A percentile compares a stretch with the other conserved stretches of the same genome.
phyloP scores from a whole-genome alignment of 2,329 filamentous ascomycete genomes.

The Sporothrix globosa region DNA sequence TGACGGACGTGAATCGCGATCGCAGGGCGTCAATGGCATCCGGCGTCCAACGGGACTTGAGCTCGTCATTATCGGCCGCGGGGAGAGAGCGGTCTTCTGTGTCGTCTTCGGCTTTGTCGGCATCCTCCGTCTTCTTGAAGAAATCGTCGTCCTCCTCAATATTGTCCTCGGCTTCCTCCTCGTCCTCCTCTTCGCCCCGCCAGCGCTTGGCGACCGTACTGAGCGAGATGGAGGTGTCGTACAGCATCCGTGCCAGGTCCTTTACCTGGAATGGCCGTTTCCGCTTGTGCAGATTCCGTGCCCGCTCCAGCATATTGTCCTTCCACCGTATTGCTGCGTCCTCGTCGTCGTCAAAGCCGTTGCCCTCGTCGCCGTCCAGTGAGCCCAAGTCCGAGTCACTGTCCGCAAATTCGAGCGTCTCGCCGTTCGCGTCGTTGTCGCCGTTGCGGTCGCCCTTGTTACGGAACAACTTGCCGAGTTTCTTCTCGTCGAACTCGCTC shows the following conservation, averaged over 20 bases:
- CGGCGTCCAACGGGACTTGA: conserved; percentile 84
- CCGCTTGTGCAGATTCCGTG: conserved; percentile 69
- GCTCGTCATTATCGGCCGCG: conserved; percentile 73
- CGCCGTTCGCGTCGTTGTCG: conserved; percentile 69
- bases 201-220: conserved; percentile 77
- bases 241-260: conserved; percentile 86
- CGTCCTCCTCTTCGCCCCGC: conserved; percentile 66
- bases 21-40: conserved; percentile 76
- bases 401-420: conserved; percentile 87
- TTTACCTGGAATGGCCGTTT: conserved; percentile 74
- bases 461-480: conserved; percentile 64
- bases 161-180: conserved; percentile 54
- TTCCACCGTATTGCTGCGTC: conserved; percentile 81
- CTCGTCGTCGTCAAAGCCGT: conserved; percentile 57
- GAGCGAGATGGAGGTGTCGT: conserved; percentile 77
- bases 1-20: conserved; percentile 70
- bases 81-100: conserved; percentile 82
- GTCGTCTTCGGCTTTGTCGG: conserved; percentile 70
- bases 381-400: conserved; percentile 96
- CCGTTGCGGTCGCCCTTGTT: conserved; percentile 54
- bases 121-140: conserved; percentile 70
- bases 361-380: conserved; percentile 66
- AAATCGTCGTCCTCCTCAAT: conserved; percentile 60
- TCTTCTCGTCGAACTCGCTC: conserved; percentile 61
- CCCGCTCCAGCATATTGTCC: conserved; percentile 76